Percentiles rank a stretch among this genome's conserved stretches.
Conservation (phyloP, 78 protist species). For the Isochrysis galbana region DNA sequence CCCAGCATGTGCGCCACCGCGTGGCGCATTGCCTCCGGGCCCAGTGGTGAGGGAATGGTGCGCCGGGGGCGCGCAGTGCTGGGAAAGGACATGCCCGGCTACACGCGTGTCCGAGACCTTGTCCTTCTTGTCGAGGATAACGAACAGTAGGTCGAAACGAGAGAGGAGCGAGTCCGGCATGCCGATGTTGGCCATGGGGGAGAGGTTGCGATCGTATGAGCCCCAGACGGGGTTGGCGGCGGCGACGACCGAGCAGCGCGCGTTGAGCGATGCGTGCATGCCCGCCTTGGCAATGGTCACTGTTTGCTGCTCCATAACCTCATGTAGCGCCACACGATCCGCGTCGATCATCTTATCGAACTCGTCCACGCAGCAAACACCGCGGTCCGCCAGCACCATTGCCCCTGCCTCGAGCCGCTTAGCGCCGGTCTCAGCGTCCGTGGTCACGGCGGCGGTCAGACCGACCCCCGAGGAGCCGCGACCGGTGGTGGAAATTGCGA, state of each 20-base stretch:
- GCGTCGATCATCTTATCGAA: conserved; percentile 92
- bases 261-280: conserved; percentile 97
- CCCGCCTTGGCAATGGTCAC: conserved; percentile 99
- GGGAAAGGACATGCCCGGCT: conserved; percentile 78
- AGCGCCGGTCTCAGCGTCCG: conserved; percentile 95
- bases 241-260: conserved; percentile 98
- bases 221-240: conserved; percentile 99
- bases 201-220: conserved; percentile 63
- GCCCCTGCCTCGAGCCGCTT: conserved; percentile 99
- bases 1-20: neutral
- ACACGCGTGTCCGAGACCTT: conserved; percentile 47
- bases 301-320: conserved; percentile 99
- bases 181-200: conserved; percentile 78
- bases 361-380: conserved; percentile 95
- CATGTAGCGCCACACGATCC: conserved; percentile 40
- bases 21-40: neutral
- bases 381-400: conserved; percentile 99
- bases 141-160: conserved; percentile 98
- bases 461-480: conserved; percentile 99
- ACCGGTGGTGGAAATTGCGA: conserved; percentile 97
- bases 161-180: conserved; percentile 99
- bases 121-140: conserved; percentile 83
- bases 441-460: conserved; percentile 97
- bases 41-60: neutral
- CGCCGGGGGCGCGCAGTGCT: conserved; percentile 63